Percentiles rank a stretch among this genome's conserved stretches.
Conservation (phyloP, 2,329 filamentous ascomycete genomes). For the Hypoxylon sp. region DNA sequence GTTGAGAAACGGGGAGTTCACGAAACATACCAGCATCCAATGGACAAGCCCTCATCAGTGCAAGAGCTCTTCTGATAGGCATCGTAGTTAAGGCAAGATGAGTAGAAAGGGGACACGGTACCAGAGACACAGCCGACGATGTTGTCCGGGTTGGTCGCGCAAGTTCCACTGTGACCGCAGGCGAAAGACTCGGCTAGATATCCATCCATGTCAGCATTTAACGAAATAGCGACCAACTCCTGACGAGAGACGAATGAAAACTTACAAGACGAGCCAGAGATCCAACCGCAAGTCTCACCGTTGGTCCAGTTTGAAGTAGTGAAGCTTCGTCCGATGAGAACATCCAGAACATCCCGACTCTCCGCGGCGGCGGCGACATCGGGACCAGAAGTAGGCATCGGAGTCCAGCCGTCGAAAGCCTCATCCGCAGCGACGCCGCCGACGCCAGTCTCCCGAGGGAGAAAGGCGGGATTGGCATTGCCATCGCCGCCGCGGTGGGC, state of each 20-base stretch:
- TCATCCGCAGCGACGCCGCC: no score
- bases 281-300: conserved; percentile 44
- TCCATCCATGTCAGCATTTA: neutral
- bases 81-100: conserved; percentile 48
- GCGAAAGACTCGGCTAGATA: conserved; percentile 37
- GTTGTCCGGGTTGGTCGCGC: conserved; percentile 47
- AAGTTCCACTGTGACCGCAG: conserved; percentile 38
- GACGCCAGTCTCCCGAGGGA: conserved; percentile 42
- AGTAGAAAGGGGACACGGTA: conserved; percentile 46
- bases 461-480: conserved; percentile 13
- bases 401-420: conserved; percentile 41
- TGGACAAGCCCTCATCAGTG: conserved; percentile 37
- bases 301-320: conserved; percentile 40
- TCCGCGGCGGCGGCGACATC: conserved; percentile 23
- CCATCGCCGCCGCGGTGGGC: conserved; percentile 32
- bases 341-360: conserved; percentile 33
- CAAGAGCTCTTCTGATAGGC: conserved; percentile 46
- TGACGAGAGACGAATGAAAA: conserved; percentile 7
- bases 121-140: conserved; percentile 49
- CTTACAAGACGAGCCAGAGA: conserved; percentile 43
- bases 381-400: conserved; percentile 40
- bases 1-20: neutral
- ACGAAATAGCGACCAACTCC: no score
- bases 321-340: conserved; percentile 22
- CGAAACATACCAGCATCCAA: conserved; percentile 50